phyloP scores from a whole-genome alignment of 345 rosid genomes.

The Jatropha curcas region DNA sequence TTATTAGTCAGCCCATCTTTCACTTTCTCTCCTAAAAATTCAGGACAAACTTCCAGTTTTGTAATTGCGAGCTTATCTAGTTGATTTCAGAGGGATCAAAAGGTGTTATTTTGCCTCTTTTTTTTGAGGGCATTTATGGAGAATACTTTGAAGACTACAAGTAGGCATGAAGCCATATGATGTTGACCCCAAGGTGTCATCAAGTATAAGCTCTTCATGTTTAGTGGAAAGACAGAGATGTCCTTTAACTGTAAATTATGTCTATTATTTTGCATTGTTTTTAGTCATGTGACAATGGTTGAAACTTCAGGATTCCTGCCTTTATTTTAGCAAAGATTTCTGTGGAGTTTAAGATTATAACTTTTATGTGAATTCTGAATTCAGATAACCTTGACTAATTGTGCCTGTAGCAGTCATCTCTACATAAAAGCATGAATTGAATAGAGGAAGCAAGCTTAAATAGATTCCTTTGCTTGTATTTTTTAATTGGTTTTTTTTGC shows the following conservation, averaged over 20 bases:
- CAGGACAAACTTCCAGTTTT: slow-evolving; percentile 21
- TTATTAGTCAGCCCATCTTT: neutral
- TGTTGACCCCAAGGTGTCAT: slow-evolving; percentile 3
- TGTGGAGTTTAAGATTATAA: slow-evolving; percentile 7
- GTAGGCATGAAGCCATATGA: slow-evolving; percentile 17
- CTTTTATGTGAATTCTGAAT: neutral
- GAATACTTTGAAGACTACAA: neutral
- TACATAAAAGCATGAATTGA: no score
- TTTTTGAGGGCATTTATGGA: neutral
- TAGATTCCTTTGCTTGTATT: no score
- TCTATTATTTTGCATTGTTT: slow-evolving; percentile 13
- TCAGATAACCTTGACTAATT: neutral
- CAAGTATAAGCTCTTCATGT: slow-evolving; percentile 2
- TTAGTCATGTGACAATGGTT: neutral
- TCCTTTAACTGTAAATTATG: slow-evolving; percentile 7
- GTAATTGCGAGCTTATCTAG: neutral
- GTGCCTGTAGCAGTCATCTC: neutral
- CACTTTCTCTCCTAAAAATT: neutral
- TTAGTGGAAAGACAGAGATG: slow-evolving; percentile 13
- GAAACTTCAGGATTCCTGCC: neutral
- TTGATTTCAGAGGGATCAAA: slow-evolving; percentile 16
- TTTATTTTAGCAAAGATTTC: slow-evolving; percentile 10
- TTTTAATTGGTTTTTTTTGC: no score
- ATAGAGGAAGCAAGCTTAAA: no score
- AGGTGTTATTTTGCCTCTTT: neutral